Evolutionary conservation across 805 yeast species (phyloP), one percentile per base, ranked within the genome.

Genomic region (Kuraishia borneana): DNA sequence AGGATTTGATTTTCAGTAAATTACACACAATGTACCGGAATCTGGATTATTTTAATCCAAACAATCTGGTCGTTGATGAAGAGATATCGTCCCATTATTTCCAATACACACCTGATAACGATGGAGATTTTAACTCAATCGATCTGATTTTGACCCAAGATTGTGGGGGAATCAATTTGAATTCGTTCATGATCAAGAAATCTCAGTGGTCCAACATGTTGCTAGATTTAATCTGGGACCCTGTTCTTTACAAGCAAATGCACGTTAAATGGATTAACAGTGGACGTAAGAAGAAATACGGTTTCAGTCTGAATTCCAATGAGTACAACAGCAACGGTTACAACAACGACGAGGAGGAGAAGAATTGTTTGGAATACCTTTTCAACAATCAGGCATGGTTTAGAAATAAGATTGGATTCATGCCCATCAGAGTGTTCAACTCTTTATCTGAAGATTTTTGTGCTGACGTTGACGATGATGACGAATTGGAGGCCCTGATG

Each of bases 151-250:
- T 62, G 19, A 44, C 64, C 0, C 65, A 61, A 42, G 68, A 62
- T 42, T 62, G 67, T 42, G 55, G 57, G 41, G 68, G 68, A 2
- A 58, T 62, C 41, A 62, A 57, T 42, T 37, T 62, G 31, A 57
- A 60, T 35, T 60, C 65, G 3, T 62, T 62, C 38, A 42, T 62
- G 16, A 47, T 62, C 21, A 54, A 53, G 31, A 61, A 56, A 42
- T 53, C 62, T 2, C 46, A 48, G 21, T 62, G 67, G 68, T 43
- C 65, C 2, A 50, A 51, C 21, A 39, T 57, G 10, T 41, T 62
- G 23, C 37, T 62, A 13, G 68, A 62, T 41, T 36, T 51, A 3
- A 38, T 61, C n/a, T 62, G 62, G 54, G 68, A 62, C 34, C 68
- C 68, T 3, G 55, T 61, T 4, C 46, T 62, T 19, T 62, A 58